Evolutionary conservation across 768 basidiomycete species (phyloP).

Genomic region (Agaricus subrufescens): DNA sequence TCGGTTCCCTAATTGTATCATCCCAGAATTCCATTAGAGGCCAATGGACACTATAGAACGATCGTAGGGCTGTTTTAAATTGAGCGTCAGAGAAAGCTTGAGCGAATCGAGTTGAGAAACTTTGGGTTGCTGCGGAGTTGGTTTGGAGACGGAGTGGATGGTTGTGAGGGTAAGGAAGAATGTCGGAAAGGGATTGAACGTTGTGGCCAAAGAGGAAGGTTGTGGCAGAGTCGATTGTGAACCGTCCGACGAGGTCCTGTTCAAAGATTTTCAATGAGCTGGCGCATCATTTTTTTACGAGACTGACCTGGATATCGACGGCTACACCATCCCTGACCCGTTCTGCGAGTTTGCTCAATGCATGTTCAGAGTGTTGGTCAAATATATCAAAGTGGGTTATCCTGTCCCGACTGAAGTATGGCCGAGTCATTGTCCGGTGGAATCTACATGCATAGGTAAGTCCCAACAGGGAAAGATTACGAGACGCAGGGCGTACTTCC

Average conservation of each 20-base stretch:
- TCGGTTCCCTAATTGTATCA: conserved; percentile 30
- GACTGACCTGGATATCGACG: conserved; percentile 54
- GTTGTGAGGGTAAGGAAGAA: conserved; percentile 17
- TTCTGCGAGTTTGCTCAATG: conserved; percentile 37
- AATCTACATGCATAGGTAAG: conserved; percentile 30
- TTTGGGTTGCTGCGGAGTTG: conserved; percentile 11
- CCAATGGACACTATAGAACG: conserved; percentile 37
- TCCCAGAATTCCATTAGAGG: conserved; percentile 38
- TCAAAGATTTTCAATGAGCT: background rate
- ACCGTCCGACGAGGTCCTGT: conserved; percentile 39
- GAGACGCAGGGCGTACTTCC: conserved; percentile 42
- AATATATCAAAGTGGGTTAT: conserved; percentile 61
- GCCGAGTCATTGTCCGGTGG: conserved; percentile 62
- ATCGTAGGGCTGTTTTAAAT: conserved; percentile 22
- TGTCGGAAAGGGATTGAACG: conserved; percentile 25
- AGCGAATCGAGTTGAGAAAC: conserved; percentile 22
- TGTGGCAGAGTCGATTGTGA: conserved; percentile 59
- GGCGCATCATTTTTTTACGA: background rate
- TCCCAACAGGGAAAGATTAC: background rate
- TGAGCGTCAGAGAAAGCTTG: conserved; percentile 36
- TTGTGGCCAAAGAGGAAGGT: conserved; percentile 52
- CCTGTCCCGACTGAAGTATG: conserved; percentile 59
- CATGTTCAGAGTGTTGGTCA: conserved; percentile 46
- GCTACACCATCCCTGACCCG: conserved; percentile 43
- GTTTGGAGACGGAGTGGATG: conserved; percentile 4